Base-by-base conservation (phyloP, 2,329 filamentous ascomycete species). In the Fusarium gaditjirri region DNA sequence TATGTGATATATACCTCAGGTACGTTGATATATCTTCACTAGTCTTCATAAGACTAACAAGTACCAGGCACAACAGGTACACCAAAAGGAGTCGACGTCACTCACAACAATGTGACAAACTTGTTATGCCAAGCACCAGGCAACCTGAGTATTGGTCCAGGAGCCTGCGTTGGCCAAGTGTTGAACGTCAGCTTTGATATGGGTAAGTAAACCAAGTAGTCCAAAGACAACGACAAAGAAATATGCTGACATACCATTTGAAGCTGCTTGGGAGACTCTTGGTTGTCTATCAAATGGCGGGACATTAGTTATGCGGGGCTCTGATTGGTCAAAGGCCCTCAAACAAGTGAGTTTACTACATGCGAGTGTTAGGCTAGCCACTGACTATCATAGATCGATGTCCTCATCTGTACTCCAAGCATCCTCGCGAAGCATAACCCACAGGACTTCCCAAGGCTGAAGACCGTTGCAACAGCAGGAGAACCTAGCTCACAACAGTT, bases 101-200 rank as follows among this genome's bases (percentile, higher is more conserved):
- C 83, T 21, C 89, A 91, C 64, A 77, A 78, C 27, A 87, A 88
- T 65, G 86, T 89, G 17, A 84, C 84, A n/a, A 89, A 90, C 75
- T 78, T 88, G 10, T 75, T 89, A 13, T 83, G 85, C 42, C 78
- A 84, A 41, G 81, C 83, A 25, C 88, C 88, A 4, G 86, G 85
- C 11, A 84, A 83, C 63, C 75, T 90, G 14, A 84, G 83, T 2
- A 87, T 90, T 43, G 79, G 74, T 8, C 78, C 82, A 4, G 88
- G 88, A 12, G 85, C 81, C 5, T 83, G 83, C 9, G 88, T 90
- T 10, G 87, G 85, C 0, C 87, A 89, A 67, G 81, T 89, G 1
- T 78, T 90, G 27, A 90, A 86, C 60, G 84, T 90, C 29, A 86
- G 86, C 39, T 90, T 90, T 70, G 88, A 90, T 71, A 90, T 90